phyloP scores from a whole-genome alignment of 768 basidiomycete genomes.

The Termitomyces sp. region DNA sequence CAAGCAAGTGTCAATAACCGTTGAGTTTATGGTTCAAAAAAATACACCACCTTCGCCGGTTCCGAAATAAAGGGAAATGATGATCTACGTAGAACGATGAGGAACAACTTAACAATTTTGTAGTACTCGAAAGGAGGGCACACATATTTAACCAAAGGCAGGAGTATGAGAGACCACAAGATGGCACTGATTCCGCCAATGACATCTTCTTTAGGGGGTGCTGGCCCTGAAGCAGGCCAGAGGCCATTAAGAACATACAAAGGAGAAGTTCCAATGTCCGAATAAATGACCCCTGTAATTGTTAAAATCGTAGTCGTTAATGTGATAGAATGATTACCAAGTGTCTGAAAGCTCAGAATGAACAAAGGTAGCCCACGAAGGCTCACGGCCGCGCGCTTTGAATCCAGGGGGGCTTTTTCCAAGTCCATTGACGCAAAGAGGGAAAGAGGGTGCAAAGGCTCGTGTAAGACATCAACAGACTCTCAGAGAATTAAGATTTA shows the following conservation, averaged over 20 bases:
- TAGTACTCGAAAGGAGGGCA: conserved; percentile 10
- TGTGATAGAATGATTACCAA: conserved; percentile 1
- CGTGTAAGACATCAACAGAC: no score
- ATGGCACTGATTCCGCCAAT: conserved; percentile 64
- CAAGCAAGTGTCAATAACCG: conserved; percentile 9
- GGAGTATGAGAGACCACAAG: conserved; percentile 58
- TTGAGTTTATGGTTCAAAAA: neutral
- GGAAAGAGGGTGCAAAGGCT: no score
- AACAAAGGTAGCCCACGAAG: conserved; percentile 10
- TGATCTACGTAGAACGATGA: conserved; percentile 21
- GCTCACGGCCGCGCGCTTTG: conserved; percentile 5
- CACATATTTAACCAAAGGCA: conserved; percentile 66
- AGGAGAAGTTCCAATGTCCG: conserved; percentile 56
- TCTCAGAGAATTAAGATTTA: no score
- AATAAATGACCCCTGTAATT: conserved; percentile 43
- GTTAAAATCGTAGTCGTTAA: neutral
- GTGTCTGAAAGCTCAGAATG: conserved; percentile 5
- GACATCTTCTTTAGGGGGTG: conserved; percentile 55
- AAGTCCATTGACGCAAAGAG: no score
- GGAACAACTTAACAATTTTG: neutral
- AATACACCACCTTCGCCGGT: conserved; percentile 43
- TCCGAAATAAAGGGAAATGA: conserved; percentile 44
- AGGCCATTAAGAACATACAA: conserved; percentile 66
- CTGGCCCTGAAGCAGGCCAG: conserved; percentile 45
- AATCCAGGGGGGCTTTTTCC: neutral